Percentiles rank a stretch among this genome's conserved stretches.
These are phyloP conservation scores for Solanum chilense DNA, from an alignment of 257 asterid species.

Conservation along the genomic window DNA sequence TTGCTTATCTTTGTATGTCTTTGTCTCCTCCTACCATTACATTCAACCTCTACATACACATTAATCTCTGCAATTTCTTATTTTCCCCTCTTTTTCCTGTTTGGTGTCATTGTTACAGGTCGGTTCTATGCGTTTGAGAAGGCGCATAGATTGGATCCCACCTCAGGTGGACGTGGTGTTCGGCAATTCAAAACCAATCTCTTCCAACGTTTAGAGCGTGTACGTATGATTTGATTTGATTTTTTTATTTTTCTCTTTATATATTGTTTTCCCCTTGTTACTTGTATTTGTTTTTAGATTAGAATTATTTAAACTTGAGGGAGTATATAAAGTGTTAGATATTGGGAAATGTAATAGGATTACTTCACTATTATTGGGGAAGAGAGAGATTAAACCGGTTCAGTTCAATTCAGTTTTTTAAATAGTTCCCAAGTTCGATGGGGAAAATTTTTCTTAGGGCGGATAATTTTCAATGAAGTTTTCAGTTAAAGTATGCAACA, in stretches of 20 bases:
- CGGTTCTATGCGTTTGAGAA: slow-evolving; percentile 97
- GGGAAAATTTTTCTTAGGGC: not conserved
- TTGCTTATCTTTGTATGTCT: slow-evolving; percentile 73
- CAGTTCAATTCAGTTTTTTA: not conserved
- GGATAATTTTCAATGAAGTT: not conserved
- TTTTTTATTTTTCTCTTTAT: not conserved
- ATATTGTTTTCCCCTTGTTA: not conserved
- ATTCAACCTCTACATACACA: not conserved
- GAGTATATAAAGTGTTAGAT: not conserved
- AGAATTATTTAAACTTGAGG: not conserved
- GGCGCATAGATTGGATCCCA: slow-evolving; percentile 85
- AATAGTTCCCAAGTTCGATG: not conserved
- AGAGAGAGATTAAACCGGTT: not conserved
- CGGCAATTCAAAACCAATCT: slow-evolving; percentile 94
- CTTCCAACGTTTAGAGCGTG: slow-evolving; percentile 87
- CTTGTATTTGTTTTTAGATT: not conserved
- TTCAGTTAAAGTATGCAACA: not conserved
- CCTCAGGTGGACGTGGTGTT: slow-evolving; percentile 96
- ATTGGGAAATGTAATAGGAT: not conserved
- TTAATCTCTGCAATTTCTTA: not conserved
- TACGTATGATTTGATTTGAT: slow-evolving; percentile 3
- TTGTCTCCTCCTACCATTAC: not conserved
- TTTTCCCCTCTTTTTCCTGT: not conserved
- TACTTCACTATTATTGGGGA: not conserved
- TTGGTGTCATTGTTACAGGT: slow-evolving; percentile 23